phyloP scores from a whole-genome alignment of 768 basidiomycete species.

The Tulasnella sp. region DNA sequence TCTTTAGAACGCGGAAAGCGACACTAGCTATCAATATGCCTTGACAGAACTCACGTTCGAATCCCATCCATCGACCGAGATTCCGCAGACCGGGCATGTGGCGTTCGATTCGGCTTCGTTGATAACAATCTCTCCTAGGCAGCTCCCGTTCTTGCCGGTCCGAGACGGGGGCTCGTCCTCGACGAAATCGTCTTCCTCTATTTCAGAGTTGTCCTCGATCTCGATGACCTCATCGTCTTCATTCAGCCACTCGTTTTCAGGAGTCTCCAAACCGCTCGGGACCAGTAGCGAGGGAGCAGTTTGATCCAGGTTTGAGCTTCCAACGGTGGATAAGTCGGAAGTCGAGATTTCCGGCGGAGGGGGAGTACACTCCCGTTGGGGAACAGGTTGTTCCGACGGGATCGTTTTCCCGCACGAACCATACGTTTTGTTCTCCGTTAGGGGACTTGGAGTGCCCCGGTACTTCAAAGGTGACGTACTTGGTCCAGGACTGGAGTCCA shows the following conservation, averaged over 20 bases:
- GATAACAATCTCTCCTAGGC: constrained; percentile 11
- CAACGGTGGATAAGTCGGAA: background rate
- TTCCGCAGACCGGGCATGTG: constrained; percentile 25
- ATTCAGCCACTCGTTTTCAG: constrained; percentile 50
- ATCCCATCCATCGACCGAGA: constrained; percentile 21
- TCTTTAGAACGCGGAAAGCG: background rate
- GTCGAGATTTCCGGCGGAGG: background rate
- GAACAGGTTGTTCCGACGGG: background rate
- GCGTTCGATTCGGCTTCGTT: background rate
- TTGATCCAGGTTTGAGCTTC: no score
- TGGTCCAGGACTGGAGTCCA: background rate
- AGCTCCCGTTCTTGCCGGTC: constrained; percentile 22
- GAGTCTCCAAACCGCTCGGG: background rate
- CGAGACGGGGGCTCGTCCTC: constrained; percentile 23
- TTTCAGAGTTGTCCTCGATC: constrained; percentile 21
- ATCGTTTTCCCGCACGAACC: no score
- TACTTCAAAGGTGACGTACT: background rate
- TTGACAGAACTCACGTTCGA: constrained; percentile 22
- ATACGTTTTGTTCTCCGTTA: background rate
- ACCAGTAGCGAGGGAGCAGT: background rate
- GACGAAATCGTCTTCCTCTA: constrained; percentile 13
- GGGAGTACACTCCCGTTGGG: background rate
- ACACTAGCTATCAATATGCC: constrained; percentile 17
- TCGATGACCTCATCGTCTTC: constrained; percentile 57
- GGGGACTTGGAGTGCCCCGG: background rate